Base-by-base conservation (phyloP, 345 rosid species). In the Sisymbrium altissimum region DNA sequence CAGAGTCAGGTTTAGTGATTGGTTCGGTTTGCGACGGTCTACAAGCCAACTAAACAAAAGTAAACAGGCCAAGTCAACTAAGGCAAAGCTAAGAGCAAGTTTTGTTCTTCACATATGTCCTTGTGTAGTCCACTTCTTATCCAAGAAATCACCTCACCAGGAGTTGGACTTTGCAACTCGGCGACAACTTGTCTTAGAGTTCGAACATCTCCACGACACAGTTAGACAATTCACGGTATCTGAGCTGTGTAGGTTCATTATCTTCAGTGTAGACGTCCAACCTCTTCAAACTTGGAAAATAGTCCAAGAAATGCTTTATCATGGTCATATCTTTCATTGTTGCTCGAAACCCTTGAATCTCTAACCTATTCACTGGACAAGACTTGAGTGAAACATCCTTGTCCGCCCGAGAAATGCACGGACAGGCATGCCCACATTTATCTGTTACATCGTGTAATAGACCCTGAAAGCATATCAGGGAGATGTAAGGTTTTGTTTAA, bases 341-440 rank as follows among this genome's bases (percentile, higher is more conserved):
- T 41, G 50, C 62, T 52, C 13, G 6, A 36, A 67, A 52, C 2
- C 7, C 62, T 3, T 53, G 25, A 40, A 53, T 53, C 62, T 53
- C 62, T 12, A 67, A 9, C 21, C 30, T 19, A 27, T 66, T 66
- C 23, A 66, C 48, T 9, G 48, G 71, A 66, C 48, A 66, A 36
- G 59, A 36, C 5, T 7, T n/a, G 40, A 54, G 72, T 0, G 38
- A 38, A 15, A 5, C 39, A 3, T 10, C 61, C 14, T n/a, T 39
- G 23, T 40, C 33, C 21, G 39, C 49, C 12, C 63, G 9, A 57
- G 59, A 35, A 12, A 66, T 33, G 46, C 71, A 66, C 23, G 55
- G 21, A 66, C 60, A 66, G 9, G 19, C 33, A 50, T 66, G 59
- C 10, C 71, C 48, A n/a, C n/a, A n/a, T n/a, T n/a, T n/a, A n/a